Evolutionary conservation across 176 grass and related monocot species (phyloP), one percentile per base, ranked within the genome.

Genomic region (Lolium rigidum): DNA sequence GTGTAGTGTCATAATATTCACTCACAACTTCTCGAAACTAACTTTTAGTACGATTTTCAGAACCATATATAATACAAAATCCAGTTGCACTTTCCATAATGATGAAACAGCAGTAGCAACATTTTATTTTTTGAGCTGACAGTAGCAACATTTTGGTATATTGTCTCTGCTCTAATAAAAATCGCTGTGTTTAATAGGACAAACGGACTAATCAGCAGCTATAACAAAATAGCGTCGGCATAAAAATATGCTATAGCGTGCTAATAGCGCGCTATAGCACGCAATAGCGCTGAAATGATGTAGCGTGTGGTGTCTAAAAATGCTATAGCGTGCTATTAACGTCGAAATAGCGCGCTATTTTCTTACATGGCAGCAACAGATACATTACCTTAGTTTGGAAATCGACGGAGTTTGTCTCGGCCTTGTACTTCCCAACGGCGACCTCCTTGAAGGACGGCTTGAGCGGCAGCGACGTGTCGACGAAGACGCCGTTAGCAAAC

Each of bases 381-480:
- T 25, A 10, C 35, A 76, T 46, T 63, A 93, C 91, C 87, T 90
- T 93, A 43, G 83, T 87, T 78, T 71, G 70, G n/a, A 73, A 73
- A 43, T 73, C 70, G 5, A 48, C 70, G 2, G 70, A 48, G 10
- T 73, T 10, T 69, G 81, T 39, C 57, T 93, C 87, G 17, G 89
- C 91, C 62, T 65, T 65, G 13, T 93, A 92, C 26, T 73, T 87
- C 3, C 78, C 67, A 1, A 74, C 31, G 24, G 86, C 87, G 12
- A 90, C n/a, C 43, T 80, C 82, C 54, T 72, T 28, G 67, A 93
- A 96, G 48, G 84, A 63, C 6, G 82, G 28, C 77, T 86, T 91
- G 51, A 93, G 67, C 13, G 66, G 59, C 9, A 89, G 18, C 16
- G 84, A 83, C 1, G 82, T 49, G 51, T 96, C 94, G 15, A 93